phyloP scores from a whole-genome alignment of 2,329 filamentous ascomycete species.

The Botrytis cinerea region DNA sequence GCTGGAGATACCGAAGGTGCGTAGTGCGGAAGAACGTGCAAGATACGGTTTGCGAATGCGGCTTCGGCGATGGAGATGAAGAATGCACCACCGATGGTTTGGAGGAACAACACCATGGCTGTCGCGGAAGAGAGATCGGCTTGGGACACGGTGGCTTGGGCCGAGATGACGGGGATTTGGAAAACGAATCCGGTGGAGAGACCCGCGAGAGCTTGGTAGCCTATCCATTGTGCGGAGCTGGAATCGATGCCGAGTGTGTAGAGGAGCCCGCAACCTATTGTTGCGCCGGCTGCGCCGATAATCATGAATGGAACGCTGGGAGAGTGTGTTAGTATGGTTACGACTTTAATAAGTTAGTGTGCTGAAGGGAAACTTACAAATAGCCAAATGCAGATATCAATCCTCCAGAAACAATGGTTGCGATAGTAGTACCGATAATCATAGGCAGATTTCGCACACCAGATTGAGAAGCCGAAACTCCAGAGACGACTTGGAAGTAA shows the following conservation, averaged over 20 bases:
- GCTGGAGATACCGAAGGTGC: conserved; percentile 45
- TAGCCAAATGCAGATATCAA: conserved; percentile 42
- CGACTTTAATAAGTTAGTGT: background rate
- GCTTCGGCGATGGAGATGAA: conserved; percentile 52
- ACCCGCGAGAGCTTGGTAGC: conserved; percentile 58
- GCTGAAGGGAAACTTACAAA: conserved; percentile 27
- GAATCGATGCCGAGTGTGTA: conserved; percentile 54
- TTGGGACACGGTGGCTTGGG: conserved; percentile 44
- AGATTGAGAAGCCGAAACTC: conserved; percentile 39
- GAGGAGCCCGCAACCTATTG: conserved; percentile 54
- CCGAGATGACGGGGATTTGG: conserved; percentile 45
- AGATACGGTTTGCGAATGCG: conserved; percentile 50
- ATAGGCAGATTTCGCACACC: conserved; percentile 47
- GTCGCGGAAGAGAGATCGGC: conserved; percentile 51
- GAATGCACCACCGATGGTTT: conserved; percentile 54
- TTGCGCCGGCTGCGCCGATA: conserved; percentile 36
- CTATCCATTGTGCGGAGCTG: conserved; percentile 54
- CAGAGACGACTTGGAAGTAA: conserved; percentile 51
- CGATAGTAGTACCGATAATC: conserved; percentile 39
- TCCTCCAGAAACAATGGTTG: conserved; percentile 42
- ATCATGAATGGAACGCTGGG: conserved; percentile 43
- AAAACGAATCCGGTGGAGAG: conserved; percentile 59
- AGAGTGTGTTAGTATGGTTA: background rate
- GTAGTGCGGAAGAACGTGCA: conserved; percentile 42
- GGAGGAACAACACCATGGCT: conserved; percentile 50